These are phyloP conservation scores for Eimeria brunetti DNA, from an alignment of 169 alveolate species.

Conservation along the genomic window DNA sequence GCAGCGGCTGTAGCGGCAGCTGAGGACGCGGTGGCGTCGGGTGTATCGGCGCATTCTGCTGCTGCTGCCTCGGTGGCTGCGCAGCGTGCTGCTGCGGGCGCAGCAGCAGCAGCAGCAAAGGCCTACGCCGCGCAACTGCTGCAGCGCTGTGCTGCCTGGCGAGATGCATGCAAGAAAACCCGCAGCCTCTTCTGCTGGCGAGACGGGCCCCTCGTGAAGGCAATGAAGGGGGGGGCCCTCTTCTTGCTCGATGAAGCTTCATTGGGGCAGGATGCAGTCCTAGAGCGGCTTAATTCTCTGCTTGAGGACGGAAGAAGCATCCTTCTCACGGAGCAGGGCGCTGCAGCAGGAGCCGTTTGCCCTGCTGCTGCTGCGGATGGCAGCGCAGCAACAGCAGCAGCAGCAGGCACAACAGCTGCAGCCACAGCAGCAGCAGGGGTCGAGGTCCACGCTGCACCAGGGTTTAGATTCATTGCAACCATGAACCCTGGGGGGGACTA, in stretches of 20 bases:
- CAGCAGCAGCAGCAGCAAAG: conserved; percentile 94
- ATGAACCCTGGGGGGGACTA: conserved; percentile 99
- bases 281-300: conserved; percentile 99
- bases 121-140: conserved; percentile 95
- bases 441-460: conserved; percentile 88
- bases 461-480: conserved; percentile 98
- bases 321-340: conserved; percentile 86
- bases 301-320: conserved; percentile 92
- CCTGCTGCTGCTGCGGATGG: conserved; percentile 29
- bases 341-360: conserved; percentile 52
- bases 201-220: conserved; percentile 98
- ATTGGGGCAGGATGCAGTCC: conserved; percentile 98
- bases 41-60: background rate
- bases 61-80: conserved; percentile 24
- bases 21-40: conserved; percentile 1
- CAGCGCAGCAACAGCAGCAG: background rate
- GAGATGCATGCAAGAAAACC: conserved; percentile 60
- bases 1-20: conserved; percentile 35
- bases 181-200: conserved; percentile 97
- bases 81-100: conserved; percentile 27
- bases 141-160: conserved; percentile 47
- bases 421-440: conserved; percentile 80
- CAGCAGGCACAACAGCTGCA: conserved; percentile 75
- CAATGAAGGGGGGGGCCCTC: conserved; percentile 97
- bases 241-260: conserved; percentile 99